Conservation (phyloP, 2,329 filamentous ascomycete genomes). For the Phaeophleospora eucalypticola region DNA sequence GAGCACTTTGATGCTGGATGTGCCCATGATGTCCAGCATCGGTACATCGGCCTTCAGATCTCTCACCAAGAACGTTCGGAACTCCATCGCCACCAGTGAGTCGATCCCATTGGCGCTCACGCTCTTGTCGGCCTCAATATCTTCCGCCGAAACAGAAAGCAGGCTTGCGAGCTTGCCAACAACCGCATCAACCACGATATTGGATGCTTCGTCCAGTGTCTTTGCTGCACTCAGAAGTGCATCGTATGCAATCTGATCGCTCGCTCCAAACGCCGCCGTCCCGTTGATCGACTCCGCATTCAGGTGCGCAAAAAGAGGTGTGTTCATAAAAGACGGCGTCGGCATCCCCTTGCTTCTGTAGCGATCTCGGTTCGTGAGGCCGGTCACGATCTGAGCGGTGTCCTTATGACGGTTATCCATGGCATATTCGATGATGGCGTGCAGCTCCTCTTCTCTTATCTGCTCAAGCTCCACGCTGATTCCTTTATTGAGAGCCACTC, state of each 20-base stretch:
- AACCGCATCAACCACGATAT: neutral
- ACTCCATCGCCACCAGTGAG: slow-evolving; percentile 3
- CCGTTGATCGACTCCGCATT: neutral
- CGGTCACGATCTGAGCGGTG: neutral
- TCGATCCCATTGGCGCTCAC: neutral
- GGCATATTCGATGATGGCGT: neutral
- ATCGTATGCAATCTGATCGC: neutral
- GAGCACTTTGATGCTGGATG: neutral
- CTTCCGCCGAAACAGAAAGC: neutral
- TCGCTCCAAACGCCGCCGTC: neutral
- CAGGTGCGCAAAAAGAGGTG: neutral
- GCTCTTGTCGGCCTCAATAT: neutral
- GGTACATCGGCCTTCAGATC: neutral
- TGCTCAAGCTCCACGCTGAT: neutral
- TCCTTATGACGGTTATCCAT: neutral
- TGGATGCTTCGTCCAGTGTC: neutral
- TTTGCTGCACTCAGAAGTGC: neutral
- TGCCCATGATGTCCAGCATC: slow-evolving; percentile 1
- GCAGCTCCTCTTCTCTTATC: neutral
- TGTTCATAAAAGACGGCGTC: neutral
- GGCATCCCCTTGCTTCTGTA: neutral
- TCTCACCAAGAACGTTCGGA: slow-evolving; percentile 1
- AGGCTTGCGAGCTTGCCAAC: neutral
- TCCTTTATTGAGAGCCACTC: neutral
- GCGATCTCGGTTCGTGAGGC: neutral